Evolutionary conservation across 2,329 filamentous ascomycete genomes (phyloP).

Genomic region (Penicillium sp.): DNA sequence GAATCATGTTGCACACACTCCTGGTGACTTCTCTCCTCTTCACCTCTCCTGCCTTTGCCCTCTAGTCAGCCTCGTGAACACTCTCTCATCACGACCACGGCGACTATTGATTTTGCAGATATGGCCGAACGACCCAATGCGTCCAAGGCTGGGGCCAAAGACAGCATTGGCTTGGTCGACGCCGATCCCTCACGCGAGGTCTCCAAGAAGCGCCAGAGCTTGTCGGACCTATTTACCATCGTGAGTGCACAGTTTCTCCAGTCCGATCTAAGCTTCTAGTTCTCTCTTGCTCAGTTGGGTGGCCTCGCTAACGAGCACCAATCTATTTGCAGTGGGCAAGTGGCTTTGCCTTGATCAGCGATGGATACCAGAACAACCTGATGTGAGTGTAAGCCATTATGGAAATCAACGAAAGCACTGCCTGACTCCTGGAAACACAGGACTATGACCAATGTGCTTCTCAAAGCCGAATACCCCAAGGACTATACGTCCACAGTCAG

Average conservation of each 20-base stretch:
- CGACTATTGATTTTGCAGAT: neutral
- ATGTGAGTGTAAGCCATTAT: slow-evolving; percentile 17
- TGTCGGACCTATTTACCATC: slow-evolving; percentile 31
- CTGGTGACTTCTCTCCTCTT: neutral
- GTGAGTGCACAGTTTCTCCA: slow-evolving; percentile 16
- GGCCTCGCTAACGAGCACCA: neutral
- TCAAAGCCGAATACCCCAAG: slow-evolving; percentile 27
- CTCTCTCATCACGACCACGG: neutral
- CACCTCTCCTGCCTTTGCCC: neutral
- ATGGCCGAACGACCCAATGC: neutral
- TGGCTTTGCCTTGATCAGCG: slow-evolving; percentile 31
- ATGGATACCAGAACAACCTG: slow-evolving; percentile 33
- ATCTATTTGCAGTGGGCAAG: slow-evolving; percentile 22
- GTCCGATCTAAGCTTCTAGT: too few relatives aligned
- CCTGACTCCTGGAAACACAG: too few relatives aligned
- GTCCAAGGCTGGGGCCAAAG: slow-evolving; percentile 3
- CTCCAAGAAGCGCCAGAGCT: slow-evolving; percentile 22
- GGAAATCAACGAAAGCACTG: too few relatives aligned
- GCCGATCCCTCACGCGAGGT: slow-evolving; percentile 13
- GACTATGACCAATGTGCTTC: slow-evolving; percentile 32
- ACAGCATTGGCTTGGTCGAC: neutral
- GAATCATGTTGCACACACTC: too few relatives aligned
- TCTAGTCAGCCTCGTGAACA: neutral
- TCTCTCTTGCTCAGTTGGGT: too few relatives aligned
- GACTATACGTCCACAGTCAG: slow-evolving; percentile 27